Evolutionary conservation across 1,139 yeast genomes (phyloP).

Genomic region (Blastobotrys capitulatus): DNA sequence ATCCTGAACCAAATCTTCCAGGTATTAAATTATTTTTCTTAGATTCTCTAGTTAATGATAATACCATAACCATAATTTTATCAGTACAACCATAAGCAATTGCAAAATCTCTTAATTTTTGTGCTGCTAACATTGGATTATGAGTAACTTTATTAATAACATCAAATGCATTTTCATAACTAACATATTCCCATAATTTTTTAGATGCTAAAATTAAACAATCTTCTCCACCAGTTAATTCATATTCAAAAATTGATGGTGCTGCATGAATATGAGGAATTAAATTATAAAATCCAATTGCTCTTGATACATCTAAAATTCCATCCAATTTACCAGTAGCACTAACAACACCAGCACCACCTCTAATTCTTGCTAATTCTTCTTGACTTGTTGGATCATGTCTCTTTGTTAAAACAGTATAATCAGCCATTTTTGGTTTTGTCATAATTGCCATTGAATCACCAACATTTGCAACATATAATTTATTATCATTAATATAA

Average conservation of each 20-base stretch:
- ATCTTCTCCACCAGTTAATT: slow-evolving; percentile 68
- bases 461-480: slow-evolving; percentile 87
- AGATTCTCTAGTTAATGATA: slow-evolving; percentile 46
- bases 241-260: slow-evolving; percentile 65
- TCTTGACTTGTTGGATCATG: slow-evolving; percentile 78
- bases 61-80: slow-evolving; percentile 77
- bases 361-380: slow-evolving; percentile 84
- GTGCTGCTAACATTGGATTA: slow-evolving; percentile 90
- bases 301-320: slow-evolving; percentile 75
- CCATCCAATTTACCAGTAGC: slow-evolving; percentile 86
- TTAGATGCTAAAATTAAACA: slow-evolving; percentile 81
- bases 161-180: slow-evolving; percentile 85
- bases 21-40: slow-evolving; percentile 5
- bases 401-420: slow-evolving; percentile 60
- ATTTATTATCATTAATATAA: slow-evolving; percentile 62
- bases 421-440: slow-evolving; percentile 78
- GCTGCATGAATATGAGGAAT: slow-evolving; percentile 88
- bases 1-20: not conserved
- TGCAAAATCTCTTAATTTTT: slow-evolving; percentile 88
- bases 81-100: slow-evolving; percentile 85
- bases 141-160: slow-evolving; percentile 79
- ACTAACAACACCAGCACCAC: slow-evolving; percentile 86
- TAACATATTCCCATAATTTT: slow-evolving; percentile 78
- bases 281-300: slow-evolving; percentile 83
- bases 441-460: slow-evolving; percentile 82